These are phyloP conservation scores for Peniophora sp. DNA, from an alignment of 1,284 basidiomycete genomes.

Conservation along the genomic window DNA sequence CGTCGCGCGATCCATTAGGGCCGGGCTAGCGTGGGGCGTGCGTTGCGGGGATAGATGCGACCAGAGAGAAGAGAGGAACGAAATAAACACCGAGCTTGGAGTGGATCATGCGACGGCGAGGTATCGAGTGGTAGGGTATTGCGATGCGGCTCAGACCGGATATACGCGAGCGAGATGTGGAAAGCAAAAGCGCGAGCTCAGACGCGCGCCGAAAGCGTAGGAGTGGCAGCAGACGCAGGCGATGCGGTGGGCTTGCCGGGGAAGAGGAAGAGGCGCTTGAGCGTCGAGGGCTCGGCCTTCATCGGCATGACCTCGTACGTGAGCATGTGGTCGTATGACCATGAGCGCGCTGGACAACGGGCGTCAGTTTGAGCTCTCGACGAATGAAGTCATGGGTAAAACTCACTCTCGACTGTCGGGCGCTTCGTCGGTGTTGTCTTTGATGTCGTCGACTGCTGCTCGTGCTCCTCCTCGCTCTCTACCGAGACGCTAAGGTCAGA, in stretches of 20 bases:
- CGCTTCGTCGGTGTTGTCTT: slow-evolving; percentile 12
- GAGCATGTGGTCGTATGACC: slow-evolving; percentile 62
- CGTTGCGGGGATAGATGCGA: background rate
- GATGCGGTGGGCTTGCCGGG: slow-evolving; percentile 20
- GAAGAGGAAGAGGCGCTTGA: slow-evolving; percentile 44
- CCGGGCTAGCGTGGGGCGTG: background rate
- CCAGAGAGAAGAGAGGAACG: background rate
- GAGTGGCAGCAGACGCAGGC: no score
- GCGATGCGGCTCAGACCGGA: background rate
- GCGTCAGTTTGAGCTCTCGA: slow-evolving; percentile 9
- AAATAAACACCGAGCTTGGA: background rate
- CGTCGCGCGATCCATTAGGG: background rate
- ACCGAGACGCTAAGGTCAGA: slow-evolving; percentile 20
- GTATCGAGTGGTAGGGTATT: background rate
- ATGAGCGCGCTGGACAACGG: slow-evolving; percentile 42
- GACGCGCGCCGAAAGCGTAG: background rate
- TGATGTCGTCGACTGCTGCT: slow-evolving; percentile 1
- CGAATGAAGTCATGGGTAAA: background rate
- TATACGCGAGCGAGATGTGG: background rate
- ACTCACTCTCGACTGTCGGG: slow-evolving; percentile 24
- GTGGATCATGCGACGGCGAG: background rate
- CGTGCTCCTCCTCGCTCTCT: slow-evolving; percentile 26
- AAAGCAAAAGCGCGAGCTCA: background rate
- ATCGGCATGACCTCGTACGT: slow-evolving; percentile 59
- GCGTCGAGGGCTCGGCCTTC: slow-evolving; percentile 18